These are phyloP conservation scores for Aspergillus thermomutatus DNA, from an alignment of 2,329 filamentous ascomycete genomes.

Conservation along the genomic window DNA sequence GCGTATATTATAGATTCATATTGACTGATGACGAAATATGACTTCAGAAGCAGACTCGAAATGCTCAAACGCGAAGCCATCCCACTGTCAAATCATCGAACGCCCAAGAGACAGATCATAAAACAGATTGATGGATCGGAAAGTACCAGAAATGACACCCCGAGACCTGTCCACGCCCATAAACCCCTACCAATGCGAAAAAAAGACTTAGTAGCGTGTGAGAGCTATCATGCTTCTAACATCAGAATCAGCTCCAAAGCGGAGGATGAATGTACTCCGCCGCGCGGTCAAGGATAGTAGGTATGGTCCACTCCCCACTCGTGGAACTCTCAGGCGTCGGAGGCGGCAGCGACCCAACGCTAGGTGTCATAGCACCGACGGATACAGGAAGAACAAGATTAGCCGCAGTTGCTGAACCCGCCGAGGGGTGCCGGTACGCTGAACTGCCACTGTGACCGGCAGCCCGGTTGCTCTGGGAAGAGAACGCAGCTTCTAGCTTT, in stretches of 20 bases:
- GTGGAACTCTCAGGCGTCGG: constrained; percentile 48
- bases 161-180: background rate
- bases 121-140: background rate
- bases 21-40: background rate
- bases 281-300: constrained; percentile 44
- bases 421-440: constrained; percentile 17
- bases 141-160: background rate
- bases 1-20: background rate
- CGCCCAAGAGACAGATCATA: background rate
- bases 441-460: constrained; percentile 12
- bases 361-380: constrained; percentile 29
- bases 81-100: background rate
- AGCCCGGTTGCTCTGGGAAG: constrained; percentile 20
- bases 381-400: constrained; percentile 15
- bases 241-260: constrained; percentile 35
- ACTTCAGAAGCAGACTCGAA: background rate
- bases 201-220: background rate
- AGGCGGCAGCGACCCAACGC: constrained; percentile 37
- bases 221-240: background rate
- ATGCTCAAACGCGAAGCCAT: background rate
- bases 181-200: constrained; percentile 3
- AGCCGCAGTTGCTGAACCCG: constrained; percentile 10
- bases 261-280: constrained; percentile 49
- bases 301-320: constrained; percentile 45
- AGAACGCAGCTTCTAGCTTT: constrained; percentile 43